phyloP scores from a whole-genome alignment of 208 protist species.

The Naegleria fowleri region DNA sequence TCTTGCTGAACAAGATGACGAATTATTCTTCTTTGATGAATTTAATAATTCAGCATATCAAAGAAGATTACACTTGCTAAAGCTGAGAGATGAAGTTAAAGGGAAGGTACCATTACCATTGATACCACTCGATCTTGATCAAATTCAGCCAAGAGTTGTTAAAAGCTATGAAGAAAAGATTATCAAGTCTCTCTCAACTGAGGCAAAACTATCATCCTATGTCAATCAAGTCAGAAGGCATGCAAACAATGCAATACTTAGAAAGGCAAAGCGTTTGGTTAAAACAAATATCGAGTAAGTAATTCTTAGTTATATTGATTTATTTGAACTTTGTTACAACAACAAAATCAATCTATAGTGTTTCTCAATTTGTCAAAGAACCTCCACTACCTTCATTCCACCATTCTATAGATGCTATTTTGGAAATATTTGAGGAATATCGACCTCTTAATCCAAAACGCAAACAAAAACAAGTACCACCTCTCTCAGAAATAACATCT shows the following conservation, averaged over 20 bases:
- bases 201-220: neutral
- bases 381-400: neutral
- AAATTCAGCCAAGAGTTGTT: neutral
- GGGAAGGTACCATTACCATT: neutral
- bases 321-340: too few species aligned
- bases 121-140: neutral
- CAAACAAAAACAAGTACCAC: neutral
- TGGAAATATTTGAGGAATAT: neutral
- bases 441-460: neutral
- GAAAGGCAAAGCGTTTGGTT: neutral
- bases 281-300: neutral
- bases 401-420: neutral
- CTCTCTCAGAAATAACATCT: neutral
- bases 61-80: neutral
- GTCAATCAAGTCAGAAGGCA: neutral
- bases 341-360: neutral
- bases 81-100: neutral
- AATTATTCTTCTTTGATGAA: neutral
- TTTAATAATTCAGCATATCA: neutral
- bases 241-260: neutral
- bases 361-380: conserved; percentile 9
- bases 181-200: neutral
- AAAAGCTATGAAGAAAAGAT: neutral
- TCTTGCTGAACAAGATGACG: conserved; percentile 4
- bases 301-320: too few species aligned